Evolutionary conservation across 768 basidiomycete genomes (phyloP).

Genomic region (Kwoniella dejecticola): DNA sequence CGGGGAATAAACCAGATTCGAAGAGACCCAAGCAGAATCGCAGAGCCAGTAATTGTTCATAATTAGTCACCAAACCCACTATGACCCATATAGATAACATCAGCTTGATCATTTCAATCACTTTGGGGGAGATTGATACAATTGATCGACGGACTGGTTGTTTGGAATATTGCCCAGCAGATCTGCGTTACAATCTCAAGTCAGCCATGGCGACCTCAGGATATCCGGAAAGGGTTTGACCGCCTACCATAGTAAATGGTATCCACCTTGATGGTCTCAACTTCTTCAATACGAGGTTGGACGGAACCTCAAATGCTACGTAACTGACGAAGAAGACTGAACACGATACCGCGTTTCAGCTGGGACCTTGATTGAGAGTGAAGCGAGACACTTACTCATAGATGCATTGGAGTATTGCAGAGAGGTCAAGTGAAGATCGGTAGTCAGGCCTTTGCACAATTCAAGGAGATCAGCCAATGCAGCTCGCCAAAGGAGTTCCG

Average conservation of each 20-base stretch:
- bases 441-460: slow-evolving; percentile 36
- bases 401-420: slow-evolving; percentile 49
- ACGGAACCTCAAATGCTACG: slow-evolving; percentile 53
- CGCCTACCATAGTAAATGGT: slow-evolving; percentile 47
- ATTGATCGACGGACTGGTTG: slow-evolving; percentile 37
- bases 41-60: slow-evolving; percentile 48
- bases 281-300: slow-evolving; percentile 51
- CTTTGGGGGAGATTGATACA: too few relatives aligned
- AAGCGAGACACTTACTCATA: slow-evolving; percentile 37
- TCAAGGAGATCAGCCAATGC: neutral
- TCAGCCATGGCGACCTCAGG: neutral
- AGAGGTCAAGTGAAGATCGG: slow-evolving; percentile 44
- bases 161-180: slow-evolving; percentile 51
- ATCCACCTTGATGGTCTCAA: slow-evolving; percentile 51
- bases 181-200: slow-evolving; percentile 18
- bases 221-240: too few relatives aligned
- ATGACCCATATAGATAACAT: neutral
- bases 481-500: too few relatives aligned
- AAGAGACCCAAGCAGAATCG: slow-evolving; percentile 51
- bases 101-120: too few relatives aligned
- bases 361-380: too few relatives aligned
- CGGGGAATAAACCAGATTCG: slow-evolving; percentile 46
- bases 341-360: neutral
- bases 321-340: slow-evolving; percentile 55
- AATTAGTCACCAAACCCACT: slow-evolving; percentile 53